phyloP scores from a whole-genome alignment of 2,329 filamentous ascomycete species.

The Hawksworthiomyces lignivorus region DNA sequence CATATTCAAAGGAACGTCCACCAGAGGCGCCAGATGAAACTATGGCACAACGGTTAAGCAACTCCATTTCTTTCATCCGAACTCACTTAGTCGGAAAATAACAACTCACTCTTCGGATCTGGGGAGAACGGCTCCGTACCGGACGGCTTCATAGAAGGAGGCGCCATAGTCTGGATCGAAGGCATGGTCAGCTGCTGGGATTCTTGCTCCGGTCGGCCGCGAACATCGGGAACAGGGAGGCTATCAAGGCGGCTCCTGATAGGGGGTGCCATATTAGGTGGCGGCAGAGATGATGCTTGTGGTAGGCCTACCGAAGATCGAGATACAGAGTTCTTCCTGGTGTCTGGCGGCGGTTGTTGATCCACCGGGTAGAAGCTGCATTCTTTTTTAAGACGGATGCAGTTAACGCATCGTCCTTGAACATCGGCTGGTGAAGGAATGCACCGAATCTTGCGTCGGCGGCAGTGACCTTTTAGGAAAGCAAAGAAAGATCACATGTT shows the following conservation, averaged over 20 bases:
- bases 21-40: too few relatives aligned
- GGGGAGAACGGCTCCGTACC: slow-evolving; percentile 29
- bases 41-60: slow-evolving; percentile 12
- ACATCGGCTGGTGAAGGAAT: slow-evolving; percentile 65
- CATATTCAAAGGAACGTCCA: slow-evolving; percentile 24
- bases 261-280: background rate
- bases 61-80: too few relatives aligned
- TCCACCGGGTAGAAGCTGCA: slow-evolving; percentile 91
- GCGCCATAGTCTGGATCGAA: slow-evolving; percentile 37
- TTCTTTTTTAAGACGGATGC: slow-evolving; percentile 88
- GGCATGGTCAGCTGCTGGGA: slow-evolving; percentile 38
- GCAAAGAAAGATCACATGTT: background rate
- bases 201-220: slow-evolving; percentile 26
- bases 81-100: too few relatives aligned
- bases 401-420: slow-evolving; percentile 79
- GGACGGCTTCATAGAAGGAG: slow-evolving; percentile 32
- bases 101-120: slow-evolving; percentile 38
- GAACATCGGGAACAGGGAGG: slow-evolving; percentile 28
- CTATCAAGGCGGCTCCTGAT: background rate
- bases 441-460: slow-evolving; percentile 88
- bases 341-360: slow-evolving; percentile 52
- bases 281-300: slow-evolving; percentile 30
- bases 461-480: slow-evolving; percentile 65
- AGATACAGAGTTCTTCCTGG: slow-evolving; percentile 33
- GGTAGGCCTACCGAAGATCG: slow-evolving; percentile 28